phyloP scores from a whole-genome alignment of 1,284 basidiomycete genomes.

The Naganishia sp. region DNA sequence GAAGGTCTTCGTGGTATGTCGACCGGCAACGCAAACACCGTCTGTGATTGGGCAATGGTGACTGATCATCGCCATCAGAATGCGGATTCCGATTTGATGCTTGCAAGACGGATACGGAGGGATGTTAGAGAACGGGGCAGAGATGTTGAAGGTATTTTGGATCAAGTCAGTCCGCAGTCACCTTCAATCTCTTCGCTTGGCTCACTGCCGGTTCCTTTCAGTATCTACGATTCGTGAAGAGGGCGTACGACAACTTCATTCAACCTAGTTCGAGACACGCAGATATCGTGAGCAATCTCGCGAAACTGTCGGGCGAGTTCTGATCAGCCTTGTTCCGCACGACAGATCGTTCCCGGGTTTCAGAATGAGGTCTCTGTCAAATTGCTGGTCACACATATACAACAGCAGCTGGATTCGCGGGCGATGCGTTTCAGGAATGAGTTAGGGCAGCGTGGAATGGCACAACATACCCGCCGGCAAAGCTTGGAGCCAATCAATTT shows the following conservation, averaged over 20 bases:
- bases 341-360: constrained; percentile 83
- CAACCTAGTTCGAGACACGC: constrained; percentile 80
- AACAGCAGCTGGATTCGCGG: constrained; percentile 77
- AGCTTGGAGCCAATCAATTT: constrained; percentile 16
- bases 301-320: not conserved
- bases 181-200: constrained; percentile 40
- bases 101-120: constrained; percentile 83
- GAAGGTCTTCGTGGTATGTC: constrained; percentile 62
- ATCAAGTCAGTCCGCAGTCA: constrained; percentile 58
- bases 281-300: constrained; percentile 68
- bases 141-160: constrained; percentile 79
- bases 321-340: not conserved
- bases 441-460: constrained; percentile 51
- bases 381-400: constrained; percentile 86
- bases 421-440: constrained; percentile 71
- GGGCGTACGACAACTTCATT: constrained; percentile 93
- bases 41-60: not conserved
- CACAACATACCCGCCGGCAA: constrained; percentile 5
- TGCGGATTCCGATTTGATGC: constrained; percentile 95
- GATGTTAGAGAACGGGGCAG: constrained; percentile 87
- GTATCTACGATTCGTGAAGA: constrained; percentile 86
- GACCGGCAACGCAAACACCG: constrained; percentile 61
- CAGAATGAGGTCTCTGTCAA: constrained; percentile 84
- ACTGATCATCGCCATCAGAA: constrained; percentile 37
- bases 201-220: constrained; percentile 15